Evolutionary conservation across 192 early-diverging fungal species (phyloP).

Genomic region (Mortierella hygrophila): DNA sequence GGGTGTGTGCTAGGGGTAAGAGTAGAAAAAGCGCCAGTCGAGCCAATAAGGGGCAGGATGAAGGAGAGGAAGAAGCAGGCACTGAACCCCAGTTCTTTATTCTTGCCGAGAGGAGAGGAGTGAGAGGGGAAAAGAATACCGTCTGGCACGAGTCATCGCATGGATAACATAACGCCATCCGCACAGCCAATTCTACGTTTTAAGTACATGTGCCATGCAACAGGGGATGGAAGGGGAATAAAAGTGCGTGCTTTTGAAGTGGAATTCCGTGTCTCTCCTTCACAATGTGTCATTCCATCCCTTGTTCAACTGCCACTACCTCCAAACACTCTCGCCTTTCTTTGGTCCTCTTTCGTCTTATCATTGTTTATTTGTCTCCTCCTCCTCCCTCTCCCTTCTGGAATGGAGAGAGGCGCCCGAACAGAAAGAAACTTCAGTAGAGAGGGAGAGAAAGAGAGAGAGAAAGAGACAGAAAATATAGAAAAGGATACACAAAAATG

Average conservation of each 20-base stretch:
- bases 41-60: neutral
- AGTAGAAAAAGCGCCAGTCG: neutral
- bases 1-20: neutral
- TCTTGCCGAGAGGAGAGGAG: too few relatives aligned
- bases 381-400: neutral
- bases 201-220: too few relatives aligned
- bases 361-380: neutral
- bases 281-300: neutral
- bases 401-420: neutral
- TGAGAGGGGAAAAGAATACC: neutral
- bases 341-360: neutral
- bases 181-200: constrained; percentile 8
- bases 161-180: neutral
- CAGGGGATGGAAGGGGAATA: neutral
- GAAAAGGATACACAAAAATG: neutral
- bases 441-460: neutral
- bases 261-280: constrained; percentile 11
- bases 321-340: neutral
- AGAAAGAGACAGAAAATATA: neutral
- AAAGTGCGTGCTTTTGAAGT: constrained; percentile 31
- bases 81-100: too few relatives aligned
- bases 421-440: neutral
- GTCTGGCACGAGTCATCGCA: constrained; percentile 4
- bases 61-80: neutral
- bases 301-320: too few relatives aligned